Conservation (phyloP, 306 rosid genomes). For the Parietaria judaica region DNA sequence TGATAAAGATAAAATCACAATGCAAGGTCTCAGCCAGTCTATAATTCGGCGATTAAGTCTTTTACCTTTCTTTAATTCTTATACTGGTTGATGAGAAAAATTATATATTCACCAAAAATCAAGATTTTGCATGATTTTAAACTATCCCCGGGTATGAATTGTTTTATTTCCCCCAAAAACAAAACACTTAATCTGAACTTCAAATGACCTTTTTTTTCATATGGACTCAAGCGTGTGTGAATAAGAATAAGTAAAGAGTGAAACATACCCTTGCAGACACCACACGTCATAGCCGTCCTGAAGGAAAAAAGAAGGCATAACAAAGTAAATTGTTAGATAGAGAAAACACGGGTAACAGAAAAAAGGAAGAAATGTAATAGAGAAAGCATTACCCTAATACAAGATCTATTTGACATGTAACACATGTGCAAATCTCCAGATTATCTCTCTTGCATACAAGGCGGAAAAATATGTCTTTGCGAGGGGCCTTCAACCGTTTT, state of each 20-base stretch:
- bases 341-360: slow-evolving; percentile 3
- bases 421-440: slow-evolving; percentile 47
- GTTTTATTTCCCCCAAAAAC: too few species aligned
- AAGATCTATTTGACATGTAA: slow-evolving; percentile 59
- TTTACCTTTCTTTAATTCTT: too few species aligned
- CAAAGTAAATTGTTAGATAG: slow-evolving; percentile 15
- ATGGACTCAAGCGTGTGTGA: too few species aligned
- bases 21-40: too few species aligned
- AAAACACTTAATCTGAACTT: too few species aligned
- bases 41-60: too few species aligned
- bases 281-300: slow-evolving; percentile 74
- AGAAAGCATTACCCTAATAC: slow-evolving; percentile 47
- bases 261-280: slow-evolving; percentile 70
- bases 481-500: slow-evolving; percentile 36
- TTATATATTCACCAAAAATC: too few species aligned
- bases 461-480: slow-evolving; percentile 61
- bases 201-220: too few species aligned
- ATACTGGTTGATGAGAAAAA: too few species aligned
- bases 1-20: too few species aligned
- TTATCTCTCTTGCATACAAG: slow-evolving; percentile 84
- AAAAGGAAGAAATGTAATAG: slow-evolving; percentile 17
- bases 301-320: slow-evolving; percentile 24
- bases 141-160: too few species aligned
- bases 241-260: neutral
- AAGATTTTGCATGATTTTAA: too few species aligned